Conservation (phyloP, 768 basidiomycete species). For the Calocybe indica region DNA sequence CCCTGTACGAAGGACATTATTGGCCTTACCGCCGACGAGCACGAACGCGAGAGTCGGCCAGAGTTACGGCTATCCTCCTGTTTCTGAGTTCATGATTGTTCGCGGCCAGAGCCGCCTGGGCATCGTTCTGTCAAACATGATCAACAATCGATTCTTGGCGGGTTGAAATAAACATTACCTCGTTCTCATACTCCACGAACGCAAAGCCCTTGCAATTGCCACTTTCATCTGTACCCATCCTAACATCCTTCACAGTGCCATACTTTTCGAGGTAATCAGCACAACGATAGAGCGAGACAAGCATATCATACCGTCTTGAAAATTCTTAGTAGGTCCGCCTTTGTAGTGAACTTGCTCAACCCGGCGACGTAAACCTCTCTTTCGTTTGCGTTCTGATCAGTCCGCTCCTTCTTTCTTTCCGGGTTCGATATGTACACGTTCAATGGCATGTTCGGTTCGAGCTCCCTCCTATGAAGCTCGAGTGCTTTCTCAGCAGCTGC, state of each 20-base stretch:
- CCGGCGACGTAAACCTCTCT: slow-evolving; percentile 87
- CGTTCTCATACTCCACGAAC: slow-evolving; percentile 85
- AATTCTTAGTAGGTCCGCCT: slow-evolving; percentile 70
- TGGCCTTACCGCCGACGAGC: slow-evolving; percentile 10
- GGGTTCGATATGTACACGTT: slow-evolving; percentile 89
- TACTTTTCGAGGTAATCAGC: slow-evolving; percentile 42
- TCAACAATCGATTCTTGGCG: background rate
- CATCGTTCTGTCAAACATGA: slow-evolving; percentile 47
- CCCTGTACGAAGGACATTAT: too few species aligned
- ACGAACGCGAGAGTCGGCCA: slow-evolving; percentile 69
- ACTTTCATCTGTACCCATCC: slow-evolving; percentile 68
- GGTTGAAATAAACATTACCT: slow-evolving; percentile 39
- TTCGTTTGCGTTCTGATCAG: slow-evolving; percentile 80
- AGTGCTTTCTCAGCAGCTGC: slow-evolving; percentile 68
- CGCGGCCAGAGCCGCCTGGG: slow-evolving; percentile 62
- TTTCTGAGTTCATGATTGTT: slow-evolving; percentile 89
- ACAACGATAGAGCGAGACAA: background rate
- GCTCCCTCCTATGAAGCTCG: slow-evolving; percentile 71
- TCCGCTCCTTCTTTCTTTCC: slow-evolving; percentile 81
- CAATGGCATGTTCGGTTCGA: slow-evolving; percentile 61
- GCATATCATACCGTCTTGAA: slow-evolving; percentile 61
- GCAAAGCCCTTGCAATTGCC: slow-evolving; percentile 80
- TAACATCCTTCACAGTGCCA: slow-evolving; percentile 75
- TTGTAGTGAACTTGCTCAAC: slow-evolving; percentile 70
- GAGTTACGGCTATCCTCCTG: slow-evolving; percentile 83